phyloP scores from a whole-genome alignment of 2,329 filamentous ascomycete genomes.

The Dryadomyces quercivorus region DNA sequence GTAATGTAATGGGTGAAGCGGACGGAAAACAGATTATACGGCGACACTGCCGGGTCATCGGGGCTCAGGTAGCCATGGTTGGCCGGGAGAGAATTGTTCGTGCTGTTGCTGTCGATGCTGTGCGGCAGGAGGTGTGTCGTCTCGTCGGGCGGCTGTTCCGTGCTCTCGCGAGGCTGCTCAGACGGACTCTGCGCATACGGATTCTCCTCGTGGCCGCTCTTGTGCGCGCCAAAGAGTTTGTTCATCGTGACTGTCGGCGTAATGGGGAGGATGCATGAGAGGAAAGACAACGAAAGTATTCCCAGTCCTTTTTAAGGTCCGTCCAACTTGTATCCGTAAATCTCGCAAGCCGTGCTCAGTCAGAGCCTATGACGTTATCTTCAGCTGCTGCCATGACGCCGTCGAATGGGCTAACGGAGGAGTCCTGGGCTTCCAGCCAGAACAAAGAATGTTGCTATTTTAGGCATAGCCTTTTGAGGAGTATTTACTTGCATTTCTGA shows the following conservation, averaged over 20 bases:
- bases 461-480: no score
- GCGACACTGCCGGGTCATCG: conserved; percentile 75
- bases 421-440: no score
- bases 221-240: background rate
- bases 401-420: no score
- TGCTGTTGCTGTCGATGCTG: conserved; percentile 38
- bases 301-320: background rate
- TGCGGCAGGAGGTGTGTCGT: conserved; percentile 58
- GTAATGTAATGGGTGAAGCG: conserved; percentile 69
- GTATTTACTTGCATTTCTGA: no score
- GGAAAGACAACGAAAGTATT: background rate
- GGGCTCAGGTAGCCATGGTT: conserved; percentile 49
- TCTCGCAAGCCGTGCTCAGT: no score
- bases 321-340: background rate
- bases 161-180: background rate
- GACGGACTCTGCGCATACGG: background rate
- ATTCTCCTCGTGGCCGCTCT: background rate
- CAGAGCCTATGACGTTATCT: background rate
- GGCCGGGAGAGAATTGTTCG: conserved; percentile 15
- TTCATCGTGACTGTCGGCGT: background rate
- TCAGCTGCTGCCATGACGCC: background rate
- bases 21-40: conserved; percentile 91
- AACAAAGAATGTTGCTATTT: no score
- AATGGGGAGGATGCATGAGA: no score
- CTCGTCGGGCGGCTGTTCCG: conserved; percentile 23